Conservation (phyloP, 805 yeast genomes). For the Nakazawaea pomicola region DNA sequence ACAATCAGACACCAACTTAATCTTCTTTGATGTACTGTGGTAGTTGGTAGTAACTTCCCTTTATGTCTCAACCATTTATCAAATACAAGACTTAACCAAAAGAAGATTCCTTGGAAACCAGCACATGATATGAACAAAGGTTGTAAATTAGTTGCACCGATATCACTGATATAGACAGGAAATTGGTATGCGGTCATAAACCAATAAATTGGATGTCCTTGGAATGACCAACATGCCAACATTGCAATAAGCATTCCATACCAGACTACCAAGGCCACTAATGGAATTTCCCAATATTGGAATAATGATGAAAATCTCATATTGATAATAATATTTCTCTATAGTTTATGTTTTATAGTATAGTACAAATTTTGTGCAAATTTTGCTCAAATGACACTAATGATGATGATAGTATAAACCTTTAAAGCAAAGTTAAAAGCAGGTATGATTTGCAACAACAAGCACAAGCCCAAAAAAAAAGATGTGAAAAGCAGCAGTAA, state of each 20-base stretch:
- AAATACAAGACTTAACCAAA: constrained; percentile 53
- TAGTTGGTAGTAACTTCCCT: constrained; percentile 51
- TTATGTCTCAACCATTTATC: constrained; percentile 59
- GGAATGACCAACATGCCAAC: constrained; percentile 70
- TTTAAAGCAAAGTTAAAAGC: too few relatives aligned
- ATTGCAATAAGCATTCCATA: constrained; percentile 87
- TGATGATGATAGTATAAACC: too few relatives aligned
- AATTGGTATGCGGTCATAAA: constrained; percentile 41
- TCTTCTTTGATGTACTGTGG: constrained; percentile 31
- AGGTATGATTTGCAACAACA: too few relatives aligned
- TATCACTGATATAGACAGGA: constrained; percentile 74
- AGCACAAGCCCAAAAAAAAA: too few relatives aligned
- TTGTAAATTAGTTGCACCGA: constrained; percentile 83
- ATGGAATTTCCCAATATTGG: constrained; percentile 41
- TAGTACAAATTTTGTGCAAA: too few relatives aligned
- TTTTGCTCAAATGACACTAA: too few relatives aligned
- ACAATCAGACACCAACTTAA: constrained; percentile 17
- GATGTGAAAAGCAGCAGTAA: too few relatives aligned
- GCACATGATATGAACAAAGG: constrained; percentile 80
- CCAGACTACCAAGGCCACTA: constrained; percentile 69
- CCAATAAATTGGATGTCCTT: constrained; percentile 70
- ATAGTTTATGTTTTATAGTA: too few relatives aligned
- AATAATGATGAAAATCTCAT: constrained; percentile 10
- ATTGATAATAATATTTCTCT: background rate
- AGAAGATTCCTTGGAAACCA: constrained; percentile 73